A percentile compares a stretch with the other conserved stretches of the same genome.
Evolutionary conservation across 2,329 filamentous ascomycete genomes (phyloP).

Genomic region (Aspergillus pseudoviridinutans): DNA sequence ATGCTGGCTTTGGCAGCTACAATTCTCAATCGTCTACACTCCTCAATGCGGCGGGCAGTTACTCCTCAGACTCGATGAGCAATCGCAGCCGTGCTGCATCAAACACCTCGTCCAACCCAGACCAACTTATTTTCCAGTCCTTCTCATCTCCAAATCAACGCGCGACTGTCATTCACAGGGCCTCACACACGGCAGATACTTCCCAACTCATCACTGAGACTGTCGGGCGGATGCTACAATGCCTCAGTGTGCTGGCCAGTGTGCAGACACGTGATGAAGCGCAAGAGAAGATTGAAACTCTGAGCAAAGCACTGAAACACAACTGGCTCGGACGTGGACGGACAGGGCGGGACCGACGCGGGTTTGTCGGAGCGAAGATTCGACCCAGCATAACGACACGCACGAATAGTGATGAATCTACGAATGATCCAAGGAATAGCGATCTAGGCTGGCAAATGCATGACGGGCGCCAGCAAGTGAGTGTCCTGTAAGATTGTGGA

Average conservation of each 20-base stretch:
- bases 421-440: conserved; percentile 12
- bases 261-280: conserved; percentile 68
- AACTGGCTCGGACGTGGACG: conserved; percentile 93
- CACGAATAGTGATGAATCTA: conserved; percentile 24
- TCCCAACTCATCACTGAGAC: conserved; percentile 84
- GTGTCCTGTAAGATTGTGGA: conserved; percentile 21
- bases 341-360: conserved; percentile 82
- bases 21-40: conserved; percentile 76
- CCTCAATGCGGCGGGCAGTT: conserved; percentile 61
- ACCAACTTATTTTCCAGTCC: conserved; percentile 42
- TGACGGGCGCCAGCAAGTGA: conserved; percentile 26
- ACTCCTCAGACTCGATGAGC: conserved; percentile 49
- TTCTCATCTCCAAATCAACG: conserved; percentile 37
- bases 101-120: conserved; percentile 64
- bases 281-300: conserved; percentile 73
- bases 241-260: conserved; percentile 81
- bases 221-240: conserved; percentile 92
- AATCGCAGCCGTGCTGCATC: conserved; percentile 76
- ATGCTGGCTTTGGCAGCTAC: conserved; percentile 71
- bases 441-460: conserved; percentile 18
- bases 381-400: conserved; percentile 29
- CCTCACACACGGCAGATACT: conserved; percentile 34
- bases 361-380: conserved; percentile 72
- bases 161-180: conserved; percentile 31
- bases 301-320: conserved; percentile 84